Percentiles rank a stretch among this genome's conserved stretches.
Evolutionary conservation across 1,284 basidiomycete species (phyloP).

Genomic region (Malassezia furfur): DNA sequence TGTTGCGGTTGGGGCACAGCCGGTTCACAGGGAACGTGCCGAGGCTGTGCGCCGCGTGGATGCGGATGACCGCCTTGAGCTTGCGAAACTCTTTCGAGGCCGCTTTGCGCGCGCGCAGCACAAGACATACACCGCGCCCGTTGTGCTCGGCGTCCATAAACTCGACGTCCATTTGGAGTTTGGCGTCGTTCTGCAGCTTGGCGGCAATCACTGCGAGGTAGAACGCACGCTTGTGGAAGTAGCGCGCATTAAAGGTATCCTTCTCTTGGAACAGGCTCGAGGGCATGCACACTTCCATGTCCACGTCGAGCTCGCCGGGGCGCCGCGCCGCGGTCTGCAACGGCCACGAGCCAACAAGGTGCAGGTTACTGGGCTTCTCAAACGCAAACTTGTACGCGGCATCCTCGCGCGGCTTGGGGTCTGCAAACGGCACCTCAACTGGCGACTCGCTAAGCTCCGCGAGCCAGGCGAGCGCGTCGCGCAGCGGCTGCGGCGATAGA

Average conservation of each 20-base stretch:
- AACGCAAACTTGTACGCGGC: conserved; percentile 62
- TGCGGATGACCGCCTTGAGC: conserved; percentile 61
- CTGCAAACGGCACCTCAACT: conserved; percentile 51
- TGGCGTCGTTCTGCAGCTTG: conserved; percentile 44
- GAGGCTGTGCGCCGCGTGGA: conserved; percentile 62
- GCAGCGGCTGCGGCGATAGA: conserved; percentile 23
- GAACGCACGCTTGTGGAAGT: conserved; percentile 84
- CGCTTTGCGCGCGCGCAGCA: conserved; percentile 56
- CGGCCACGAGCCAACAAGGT: conserved; percentile 47
- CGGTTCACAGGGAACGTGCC: conserved; percentile 58
- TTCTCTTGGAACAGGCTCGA: conserved; percentile 82
- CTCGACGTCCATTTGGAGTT: conserved; percentile 55
- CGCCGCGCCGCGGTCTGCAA: conserved; percentile 33
- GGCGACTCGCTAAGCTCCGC: conserved; percentile 51
- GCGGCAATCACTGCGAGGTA: conserved; percentile 72
- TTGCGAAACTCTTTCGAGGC: conserved; percentile 59
- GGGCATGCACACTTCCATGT: conserved; percentile 40
- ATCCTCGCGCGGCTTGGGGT: conserved; percentile 34
- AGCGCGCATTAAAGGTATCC: conserved; percentile 79
- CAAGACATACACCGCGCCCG: conserved; percentile 61
- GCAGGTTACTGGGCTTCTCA: conserved; percentile 72
- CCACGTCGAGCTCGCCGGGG: conserved; percentile 37
- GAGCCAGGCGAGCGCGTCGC: conserved; percentile 35
- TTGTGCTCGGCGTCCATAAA: conserved; percentile 61
- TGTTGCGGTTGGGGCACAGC: conserved; percentile 60